Evolutionary conservation across 805 yeast species (phyloP).

Genomic region (Lachancea lanzarotensis): DNA sequence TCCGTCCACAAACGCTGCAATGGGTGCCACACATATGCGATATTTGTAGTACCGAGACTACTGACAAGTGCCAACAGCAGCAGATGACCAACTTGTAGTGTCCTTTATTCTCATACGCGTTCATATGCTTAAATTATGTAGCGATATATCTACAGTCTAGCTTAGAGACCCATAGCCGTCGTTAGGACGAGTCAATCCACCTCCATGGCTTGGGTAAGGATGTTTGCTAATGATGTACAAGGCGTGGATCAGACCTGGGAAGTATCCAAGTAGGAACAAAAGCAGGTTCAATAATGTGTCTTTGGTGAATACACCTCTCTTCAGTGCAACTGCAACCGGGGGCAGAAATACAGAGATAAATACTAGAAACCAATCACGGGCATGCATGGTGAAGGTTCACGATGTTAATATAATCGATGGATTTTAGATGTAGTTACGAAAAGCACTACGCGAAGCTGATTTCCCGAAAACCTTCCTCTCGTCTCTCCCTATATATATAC

Average conservation of each 20-base stretch:
- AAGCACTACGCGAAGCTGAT: too few species aligned
- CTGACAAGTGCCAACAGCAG: too few species aligned
- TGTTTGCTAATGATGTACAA: constrained; percentile 56
- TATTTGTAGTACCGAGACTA: too few species aligned
- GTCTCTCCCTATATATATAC: not conserved
- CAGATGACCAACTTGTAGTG: not conserved
- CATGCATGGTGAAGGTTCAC: constrained; percentile 30
- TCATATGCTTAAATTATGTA: not conserved
- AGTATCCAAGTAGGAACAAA: constrained; percentile 53
- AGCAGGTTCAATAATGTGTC: constrained; percentile 49
- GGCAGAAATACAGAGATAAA: constrained; percentile 64
- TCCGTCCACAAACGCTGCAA: too few species aligned
- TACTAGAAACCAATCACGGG: constrained; percentile 57
- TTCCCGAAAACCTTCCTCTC: not conserved
- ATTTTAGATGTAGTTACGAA: too few species aligned
- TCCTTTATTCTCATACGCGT: too few species aligned
- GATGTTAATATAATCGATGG: too few species aligned
- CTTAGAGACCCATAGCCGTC: constrained; percentile 14
- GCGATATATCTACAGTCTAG: not conserved
- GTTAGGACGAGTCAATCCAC: constrained; percentile 5
- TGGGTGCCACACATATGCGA: too few species aligned
- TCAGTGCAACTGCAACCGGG: constrained; percentile 63
- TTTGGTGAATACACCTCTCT: constrained; percentile 46
- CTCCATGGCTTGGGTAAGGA: constrained; percentile 36
- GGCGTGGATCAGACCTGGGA: constrained; percentile 67